Conservation (phyloP, 495 filamentous ascomycete species). For the Penicillium pancosmium region DNA sequence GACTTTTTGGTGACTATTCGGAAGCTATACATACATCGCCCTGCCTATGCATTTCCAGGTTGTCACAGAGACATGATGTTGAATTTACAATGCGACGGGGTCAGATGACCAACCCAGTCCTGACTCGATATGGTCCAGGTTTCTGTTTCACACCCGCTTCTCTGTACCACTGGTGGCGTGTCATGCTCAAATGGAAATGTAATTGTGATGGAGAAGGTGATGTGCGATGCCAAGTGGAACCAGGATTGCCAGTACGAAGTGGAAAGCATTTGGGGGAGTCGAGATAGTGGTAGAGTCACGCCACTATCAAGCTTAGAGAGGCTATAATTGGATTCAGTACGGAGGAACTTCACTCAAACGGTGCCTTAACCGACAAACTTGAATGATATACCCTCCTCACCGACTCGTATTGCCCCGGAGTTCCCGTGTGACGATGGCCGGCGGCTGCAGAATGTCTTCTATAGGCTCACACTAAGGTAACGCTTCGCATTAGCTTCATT, state of each 20-base stretch:
- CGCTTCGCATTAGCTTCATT: slow-evolving; percentile 17
- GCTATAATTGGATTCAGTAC: neutral
- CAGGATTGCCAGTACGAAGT: neutral
- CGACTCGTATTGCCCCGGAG: slow-evolving; percentile 2
- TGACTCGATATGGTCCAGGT: slow-evolving; percentile 10
- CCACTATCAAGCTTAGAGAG: neutral
- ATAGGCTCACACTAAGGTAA: slow-evolving; percentile 5
- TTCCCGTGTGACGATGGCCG: slow-evolving; percentile 6
- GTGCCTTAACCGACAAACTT: neutral
- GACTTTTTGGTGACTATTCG: neutral
- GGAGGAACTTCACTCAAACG: neutral
- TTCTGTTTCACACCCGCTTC: neutral
- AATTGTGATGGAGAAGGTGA: slow-evolving; percentile 10
- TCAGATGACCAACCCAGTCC: slow-evolving; percentile 24
- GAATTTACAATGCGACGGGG: slow-evolving; percentile 14
- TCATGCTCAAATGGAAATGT: neutral
- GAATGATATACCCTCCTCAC: neutral
- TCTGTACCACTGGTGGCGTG: neutral
- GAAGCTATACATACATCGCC: neutral
- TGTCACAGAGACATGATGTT: no score
- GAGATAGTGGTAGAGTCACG: slow-evolving; percentile 6
- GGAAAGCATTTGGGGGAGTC: neutral
- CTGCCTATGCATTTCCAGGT: neutral
- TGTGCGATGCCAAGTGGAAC: slow-evolving; percentile 16
- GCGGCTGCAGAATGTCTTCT: slow-evolving; percentile 11